Conservation (phyloP, 192 early-diverging fungal species). For the Dissophora ornata region DNA sequence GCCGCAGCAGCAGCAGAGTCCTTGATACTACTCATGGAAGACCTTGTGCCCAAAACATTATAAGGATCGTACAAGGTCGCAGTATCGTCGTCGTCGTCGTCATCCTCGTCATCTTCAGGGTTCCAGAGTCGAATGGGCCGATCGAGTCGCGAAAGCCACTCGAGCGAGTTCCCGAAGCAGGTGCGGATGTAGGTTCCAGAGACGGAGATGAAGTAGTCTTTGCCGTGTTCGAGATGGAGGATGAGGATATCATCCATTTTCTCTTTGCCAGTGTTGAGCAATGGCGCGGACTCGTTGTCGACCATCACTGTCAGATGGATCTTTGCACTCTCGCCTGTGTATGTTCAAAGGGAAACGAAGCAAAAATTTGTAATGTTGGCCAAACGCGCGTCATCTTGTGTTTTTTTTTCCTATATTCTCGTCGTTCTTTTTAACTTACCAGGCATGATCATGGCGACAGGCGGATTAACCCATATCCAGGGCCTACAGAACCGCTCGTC, state of each 20-base stretch:
- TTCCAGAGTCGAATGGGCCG: constrained; percentile 66
- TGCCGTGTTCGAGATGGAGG: constrained; percentile 81
- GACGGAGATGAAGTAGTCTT: constrained; percentile 87
- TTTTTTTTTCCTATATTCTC: too few relatives aligned
- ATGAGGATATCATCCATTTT: constrained; percentile 82
- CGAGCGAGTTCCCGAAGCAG: constrained; percentile 80
- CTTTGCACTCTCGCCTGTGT: constrained; percentile 66
- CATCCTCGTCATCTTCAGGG: constrained; percentile 52
- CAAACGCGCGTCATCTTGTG: too few relatives aligned
- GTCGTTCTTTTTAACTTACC: constrained; percentile 58
- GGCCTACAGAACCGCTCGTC: constrained; percentile 67
- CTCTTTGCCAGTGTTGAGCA: constrained; percentile 70
- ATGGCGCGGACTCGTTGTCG: constrained; percentile 55
- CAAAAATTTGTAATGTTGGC: too few relatives aligned
- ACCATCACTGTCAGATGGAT: constrained; percentile 72
- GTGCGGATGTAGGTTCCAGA: constrained; percentile 76
- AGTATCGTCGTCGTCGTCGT: constrained; percentile 46
- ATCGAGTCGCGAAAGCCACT: constrained; percentile 70
- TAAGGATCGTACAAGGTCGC: constrained; percentile 59
- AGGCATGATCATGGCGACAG: constrained; percentile 77
- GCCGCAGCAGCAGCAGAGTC: constrained; percentile 20
- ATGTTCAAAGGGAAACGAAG: not conserved
- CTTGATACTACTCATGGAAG: constrained; percentile 55
- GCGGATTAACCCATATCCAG: constrained; percentile 81
- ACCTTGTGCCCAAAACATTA: constrained; percentile 57